Evolutionary conservation across 2,329 filamentous ascomycete genomes (phyloP), one percentile per base, ranked within the genome.

Genomic region (Drechslera avenae): DNA sequence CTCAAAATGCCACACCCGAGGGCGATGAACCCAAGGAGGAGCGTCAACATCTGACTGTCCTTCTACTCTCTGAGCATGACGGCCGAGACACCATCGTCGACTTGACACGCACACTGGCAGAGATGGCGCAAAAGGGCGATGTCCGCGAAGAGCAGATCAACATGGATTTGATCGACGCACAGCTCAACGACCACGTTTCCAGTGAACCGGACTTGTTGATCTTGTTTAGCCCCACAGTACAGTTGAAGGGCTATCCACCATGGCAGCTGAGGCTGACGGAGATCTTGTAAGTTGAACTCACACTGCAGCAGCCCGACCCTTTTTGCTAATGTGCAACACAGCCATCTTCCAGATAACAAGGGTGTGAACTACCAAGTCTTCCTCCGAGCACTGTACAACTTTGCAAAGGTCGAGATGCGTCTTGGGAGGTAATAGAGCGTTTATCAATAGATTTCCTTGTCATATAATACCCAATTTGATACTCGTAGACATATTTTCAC

Each of bases 191-290:
- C 50, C 83, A 82, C 43, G 86, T 96, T 54, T 94, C 95, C 82
- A 81, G 84, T 8, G 93, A 99, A 75, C 94, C 94, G 2, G 92
- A 97, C 71, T 79, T 99, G 12, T 78, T 99, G 51, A 83, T 99
- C 46, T 78, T 96, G 7, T 99, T 99, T 72, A 86, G 88, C 1
- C 90, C 92, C 3, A 85, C 86, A 41, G 85, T 97, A 46, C 87
- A 91, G 70, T 76, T 99, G 36, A 87, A 91, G 46, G 91, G 94
- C 8, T 99, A 97, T 71, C 94, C 94, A 8, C 94, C 94, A 1
- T 99, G 94, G 94, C 94, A 97, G 75, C 83, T 97, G 55, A 84
- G 94, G 35, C 78, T 99, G 68, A 97, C 92, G 0, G 94, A 99
- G 79, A 97, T 99, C 50, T 97, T 92, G 70, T 84, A 78, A 71